Evolutionary conservation across 2,329 filamentous ascomycete genomes (phyloP), one percentile per base, ranked within the genome.

Genomic region (Colletotrichum caudatum): DNA sequence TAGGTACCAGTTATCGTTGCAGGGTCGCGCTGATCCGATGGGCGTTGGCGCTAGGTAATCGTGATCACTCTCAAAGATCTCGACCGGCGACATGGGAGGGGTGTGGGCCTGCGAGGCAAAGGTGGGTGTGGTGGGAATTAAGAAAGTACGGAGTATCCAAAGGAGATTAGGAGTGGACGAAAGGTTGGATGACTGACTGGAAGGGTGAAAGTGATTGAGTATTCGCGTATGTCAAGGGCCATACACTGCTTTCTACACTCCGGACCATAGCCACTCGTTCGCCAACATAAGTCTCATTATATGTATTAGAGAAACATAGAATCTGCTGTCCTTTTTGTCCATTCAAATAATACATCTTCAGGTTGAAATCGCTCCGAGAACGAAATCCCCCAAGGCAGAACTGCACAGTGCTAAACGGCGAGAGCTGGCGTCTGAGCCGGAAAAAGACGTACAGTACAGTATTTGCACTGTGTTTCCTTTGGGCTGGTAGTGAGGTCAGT

Each of bases 21-120:
- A 57, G 44, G 41, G 54, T 53, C 57, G 44, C 26, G 56, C 51
- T 37, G 33, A 57, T 33, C 50, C 37, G 57, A 66, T 50, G 48
- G 44, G 50, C 16, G 33, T 63, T 53, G 54, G 59, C 59, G 51
- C 54, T 50, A 4, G 29, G 29, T 29, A 59, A 60, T 63, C 18
- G 9, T 51, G 58, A 29, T 50, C 41, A 51, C 5, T 53, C 14
- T 53, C 46, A n/a, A 33, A 54, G 58, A 67, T 67, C 26, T 14
- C 65, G 37, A 33, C 12, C 14, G 14, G 9, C 12, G 14, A 18
- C 39, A 63, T 48, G 39, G 18, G 44, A 33, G 16, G 23, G 39
- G 14, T 16, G 7, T 44, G 39, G 56, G 11, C 41, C n/a, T 61
- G 41, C 18, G 23, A 16, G 20, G 14, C 18, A 44, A 23, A 14